phyloP scores from a whole-genome alignment of 2,329 filamentous ascomycete species.

The Neofusicoccum laricinum region DNA sequence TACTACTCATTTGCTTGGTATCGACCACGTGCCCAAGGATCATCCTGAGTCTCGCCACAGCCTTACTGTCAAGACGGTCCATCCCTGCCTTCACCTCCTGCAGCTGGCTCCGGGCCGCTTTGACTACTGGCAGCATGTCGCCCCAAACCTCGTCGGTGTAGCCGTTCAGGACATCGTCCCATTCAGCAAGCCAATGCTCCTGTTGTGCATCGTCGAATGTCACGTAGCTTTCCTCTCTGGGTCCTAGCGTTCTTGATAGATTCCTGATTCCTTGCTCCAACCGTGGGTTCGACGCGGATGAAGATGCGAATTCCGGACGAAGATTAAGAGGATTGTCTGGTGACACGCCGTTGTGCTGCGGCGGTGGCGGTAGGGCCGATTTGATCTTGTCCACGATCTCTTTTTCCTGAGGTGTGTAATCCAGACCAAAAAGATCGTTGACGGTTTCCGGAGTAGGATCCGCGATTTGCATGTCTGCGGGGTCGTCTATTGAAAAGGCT shows the following conservation, averaged over 20 bases:
- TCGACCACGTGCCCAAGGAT: slow-evolving; percentile 24
- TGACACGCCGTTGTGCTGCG: slow-evolving; percentile 14
- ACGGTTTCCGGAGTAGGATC: slow-evolving; percentile 10
- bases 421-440: slow-evolving; percentile 16
- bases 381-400: slow-evolving; percentile 18
- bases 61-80: slow-evolving; percentile 18
- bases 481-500: neutral
- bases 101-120: slow-evolving; percentile 20
- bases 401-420: slow-evolving; percentile 14
- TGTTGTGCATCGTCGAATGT: neutral
- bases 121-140: slow-evolving; percentile 21
- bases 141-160: slow-evolving; percentile 27
- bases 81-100: slow-evolving; percentile 19
- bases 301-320: slow-evolving; percentile 15
- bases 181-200: slow-evolving; percentile 18
- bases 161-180: slow-evolving; percentile 22
- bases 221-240: neutral
- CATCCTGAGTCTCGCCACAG: slow-evolving; percentile 25
- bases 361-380: slow-evolving; percentile 17
- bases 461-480: neutral
- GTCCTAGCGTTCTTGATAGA: neutral
- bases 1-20: neutral
- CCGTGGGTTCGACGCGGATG: neutral
- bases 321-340: slow-evolving; percentile 19
- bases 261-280: slow-evolving; percentile 11